A percentile compares a stretch with the other conserved stretches of the same genome.
phyloP scores from a whole-genome alignment of 2,329 filamentous ascomycete species.

The Trichoderma pleuroti region DNA sequence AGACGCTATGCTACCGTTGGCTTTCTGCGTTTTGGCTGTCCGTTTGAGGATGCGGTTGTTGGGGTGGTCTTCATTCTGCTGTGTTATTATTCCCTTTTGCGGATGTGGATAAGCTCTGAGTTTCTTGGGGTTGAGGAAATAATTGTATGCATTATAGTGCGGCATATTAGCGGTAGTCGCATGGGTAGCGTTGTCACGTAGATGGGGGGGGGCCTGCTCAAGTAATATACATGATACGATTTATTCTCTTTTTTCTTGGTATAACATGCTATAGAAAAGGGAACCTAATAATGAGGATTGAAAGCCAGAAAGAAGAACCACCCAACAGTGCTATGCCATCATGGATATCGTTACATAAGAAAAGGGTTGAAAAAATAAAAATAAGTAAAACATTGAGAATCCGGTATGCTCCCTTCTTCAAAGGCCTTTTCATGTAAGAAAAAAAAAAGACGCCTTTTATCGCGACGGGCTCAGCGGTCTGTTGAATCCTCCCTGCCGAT shows the following conservation, averaged over 20 bases:
- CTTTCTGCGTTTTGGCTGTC: not conserved
- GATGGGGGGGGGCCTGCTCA: not conserved
- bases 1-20: not conserved
- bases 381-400: not conserved
- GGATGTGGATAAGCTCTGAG: not conserved
- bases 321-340: conserved; percentile 5
- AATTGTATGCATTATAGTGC: not conserved
- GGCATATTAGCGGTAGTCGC: not conserved
- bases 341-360: conserved; percentile 13
- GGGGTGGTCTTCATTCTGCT: not conserved
- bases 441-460: conserved; percentile 23
- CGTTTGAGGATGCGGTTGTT: not conserved
- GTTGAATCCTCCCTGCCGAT: conserved; percentile 78
- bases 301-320: not conserved
- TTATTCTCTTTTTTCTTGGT: not conserved
- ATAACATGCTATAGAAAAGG: not conserved
- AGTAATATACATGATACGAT: not conserved
- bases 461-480: conserved; percentile 63
- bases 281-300: not conserved
- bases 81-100: not conserved
- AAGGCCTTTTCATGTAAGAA: not conserved
- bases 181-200: not conserved
- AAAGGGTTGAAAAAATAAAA: not conserved
- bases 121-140: not conserved
- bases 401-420: not conserved